phyloP scores from a whole-genome alignment of 768 basidiomycete species.

The Tricholoma bakamatsutake region DNA sequence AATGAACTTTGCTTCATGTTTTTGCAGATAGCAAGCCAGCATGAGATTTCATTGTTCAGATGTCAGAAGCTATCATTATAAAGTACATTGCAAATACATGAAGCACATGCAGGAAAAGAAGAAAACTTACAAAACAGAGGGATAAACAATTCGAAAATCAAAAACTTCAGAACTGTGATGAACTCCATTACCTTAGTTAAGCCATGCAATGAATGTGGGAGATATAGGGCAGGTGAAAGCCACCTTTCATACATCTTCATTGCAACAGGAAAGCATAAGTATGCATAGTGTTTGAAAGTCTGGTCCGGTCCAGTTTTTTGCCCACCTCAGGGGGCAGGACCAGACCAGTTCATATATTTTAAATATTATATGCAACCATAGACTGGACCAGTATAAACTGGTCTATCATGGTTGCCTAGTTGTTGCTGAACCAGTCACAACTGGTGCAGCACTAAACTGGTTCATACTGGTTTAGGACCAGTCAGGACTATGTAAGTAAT shows the following conservation, averaged over 20 bases:
- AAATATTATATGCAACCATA: too few species aligned
- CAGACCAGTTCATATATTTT: too few species aligned
- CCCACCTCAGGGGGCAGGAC: too few species aligned
- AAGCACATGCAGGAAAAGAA: neutral
- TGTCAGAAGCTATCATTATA: slow-evolving; percentile 10
- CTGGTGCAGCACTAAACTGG: too few species aligned
- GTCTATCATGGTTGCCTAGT: too few species aligned
- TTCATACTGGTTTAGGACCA: too few species aligned
- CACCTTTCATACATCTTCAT: slow-evolving; percentile 20
- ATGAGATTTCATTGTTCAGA: slow-evolving; percentile 11
- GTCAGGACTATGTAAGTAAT: too few species aligned
- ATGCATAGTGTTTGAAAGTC: too few species aligned
- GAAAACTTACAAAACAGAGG: neutral
- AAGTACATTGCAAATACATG: slow-evolving; percentile 7
- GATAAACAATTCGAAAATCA: slow-evolving; percentile 16
- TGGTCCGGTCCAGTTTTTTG: too few species aligned
- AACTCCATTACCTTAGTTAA: slow-evolving; percentile 25
- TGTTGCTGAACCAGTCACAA: too few species aligned
- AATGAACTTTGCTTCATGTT: slow-evolving; percentile 7
- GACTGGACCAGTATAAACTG: too few species aligned
- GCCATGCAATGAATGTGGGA: slow-evolving; percentile 19
- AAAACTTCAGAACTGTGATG: slow-evolving; percentile 2
- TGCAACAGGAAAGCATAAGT: slow-evolving; percentile 25
- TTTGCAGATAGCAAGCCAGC: slow-evolving; percentile 19
- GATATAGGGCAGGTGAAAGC: slow-evolving; percentile 28